phyloP scores from a whole-genome alignment of 179 eudicot genomes.

The Silene vulgaris region DNA sequence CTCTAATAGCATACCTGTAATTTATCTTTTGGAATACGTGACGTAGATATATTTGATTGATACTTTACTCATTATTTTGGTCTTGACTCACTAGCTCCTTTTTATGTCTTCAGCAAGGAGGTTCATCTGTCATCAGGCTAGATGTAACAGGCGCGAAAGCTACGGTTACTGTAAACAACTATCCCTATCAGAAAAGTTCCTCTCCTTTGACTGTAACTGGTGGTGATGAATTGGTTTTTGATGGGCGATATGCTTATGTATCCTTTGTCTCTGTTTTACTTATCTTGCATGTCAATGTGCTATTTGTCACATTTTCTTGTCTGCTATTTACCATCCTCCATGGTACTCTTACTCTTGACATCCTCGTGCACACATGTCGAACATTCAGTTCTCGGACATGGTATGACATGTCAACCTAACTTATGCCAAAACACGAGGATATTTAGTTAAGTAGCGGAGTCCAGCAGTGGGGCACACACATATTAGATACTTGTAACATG shows the following conservation, averaged over 20 bases:
- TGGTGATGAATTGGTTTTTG: constrained; percentile 81
- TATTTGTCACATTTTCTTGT: not conserved
- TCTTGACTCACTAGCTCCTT: not conserved
- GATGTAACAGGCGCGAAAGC: constrained; percentile 65
- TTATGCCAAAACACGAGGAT: not conserved
- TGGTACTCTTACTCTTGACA: not conserved
- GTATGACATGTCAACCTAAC: not conserved
- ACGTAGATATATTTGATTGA: not conserved
- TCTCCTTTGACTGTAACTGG: constrained; percentile 42
- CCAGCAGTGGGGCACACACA: not conserved
- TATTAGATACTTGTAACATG: not conserved
- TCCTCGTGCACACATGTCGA: not conserved
- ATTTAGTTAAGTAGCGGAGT: not conserved
- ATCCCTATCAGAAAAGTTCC: constrained; percentile 44
- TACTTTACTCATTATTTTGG: not conserved
- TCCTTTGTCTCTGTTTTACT: constrained; percentile 39
- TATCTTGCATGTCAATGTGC: constrained; percentile 2
- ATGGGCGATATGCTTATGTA: constrained; percentile 76
- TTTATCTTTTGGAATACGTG: not conserved
- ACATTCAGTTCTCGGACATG: not conserved
- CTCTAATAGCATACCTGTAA: not conserved
- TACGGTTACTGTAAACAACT: constrained; percentile 64
- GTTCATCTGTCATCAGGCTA: constrained; percentile 44
- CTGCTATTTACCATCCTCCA: not conserved
- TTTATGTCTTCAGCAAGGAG: constrained; percentile 38